Base-by-base conservation (phyloP, 768 basidiomycete species). In the Sarcomyxa edulis region DNA sequence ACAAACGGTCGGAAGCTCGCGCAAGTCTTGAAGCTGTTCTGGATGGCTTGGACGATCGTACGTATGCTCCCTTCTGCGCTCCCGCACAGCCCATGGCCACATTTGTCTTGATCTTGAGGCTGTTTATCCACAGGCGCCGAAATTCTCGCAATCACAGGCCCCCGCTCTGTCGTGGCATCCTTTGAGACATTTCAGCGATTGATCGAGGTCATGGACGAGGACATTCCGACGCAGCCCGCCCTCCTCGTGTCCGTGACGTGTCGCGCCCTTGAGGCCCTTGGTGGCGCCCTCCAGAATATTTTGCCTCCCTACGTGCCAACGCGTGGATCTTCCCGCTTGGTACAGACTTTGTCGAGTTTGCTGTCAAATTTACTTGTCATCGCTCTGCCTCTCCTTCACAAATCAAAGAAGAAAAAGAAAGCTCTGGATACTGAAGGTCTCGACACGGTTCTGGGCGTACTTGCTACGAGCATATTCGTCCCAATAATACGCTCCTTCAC, bases 251-350 rank as follows among this genome's bases (percentile, higher is more conserved):
- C 60, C 21, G 54, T 51, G 11, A 56, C 57, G 22, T 45, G 48
- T 16, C 63, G 60, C 7, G 46, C 52, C 14, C 40, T 66, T 8
- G 55, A 62, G 26, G 52, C 57, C 5, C 26, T 64, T 40, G 50
- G 47, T 14, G 38, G 32, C 33, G 30, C 16, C 28, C 12, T 40
- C 39, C 46, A 42, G 16, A 32, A 35, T 34, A 30, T 22, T 39
- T 22, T 52, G 19, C n/a, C 50, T 5, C 39, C 15, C 10, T 35
- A 9, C n/a, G 25, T 20, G 24, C n/a, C 28, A 4, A 18, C 26
- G 3, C 28, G 26, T 22, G 6, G 16, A 12, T 14, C 37, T 35
- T 40, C 49, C 40, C 43, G 54, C 44, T 12, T 33, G n/a, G 32
- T 65, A 34, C 40, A 53, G 32, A 48, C 43, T 16, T 18, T 61